A percentile compares a stretch with the other conserved stretches of the same genome.
Evolutionary conservation across 176 grass and related monocot species (phyloP).

Genomic region (Raddia distichophylla): DNA sequence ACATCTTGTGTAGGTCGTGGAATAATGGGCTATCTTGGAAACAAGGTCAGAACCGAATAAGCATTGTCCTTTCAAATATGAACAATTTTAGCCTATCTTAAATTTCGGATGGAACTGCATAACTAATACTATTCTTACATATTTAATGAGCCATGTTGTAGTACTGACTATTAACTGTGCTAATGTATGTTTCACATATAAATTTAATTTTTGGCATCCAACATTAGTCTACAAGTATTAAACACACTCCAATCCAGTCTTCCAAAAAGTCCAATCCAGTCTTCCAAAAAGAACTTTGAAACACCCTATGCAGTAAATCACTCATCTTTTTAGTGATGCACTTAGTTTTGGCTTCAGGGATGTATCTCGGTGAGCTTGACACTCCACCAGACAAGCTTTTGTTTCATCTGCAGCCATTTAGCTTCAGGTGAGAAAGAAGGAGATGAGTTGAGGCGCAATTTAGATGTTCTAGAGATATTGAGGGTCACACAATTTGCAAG

Average conservation of each 20-base stretch:
- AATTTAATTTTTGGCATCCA: conserved; percentile 2
- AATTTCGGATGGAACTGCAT: neutral
- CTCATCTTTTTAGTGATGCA: conserved; percentile 20
- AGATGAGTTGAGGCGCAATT: conserved; percentile 83
- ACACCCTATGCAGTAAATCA: neutral
- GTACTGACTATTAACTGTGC: conserved; percentile 14
- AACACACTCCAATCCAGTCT: neutral
- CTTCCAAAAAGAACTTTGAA: conserved; percentile 7
- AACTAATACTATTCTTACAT: neutral
- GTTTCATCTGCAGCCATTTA: conserved; percentile 90
- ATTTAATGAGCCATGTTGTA: neutral
- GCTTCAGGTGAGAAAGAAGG: conserved; percentile 96
- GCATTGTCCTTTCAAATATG: conserved; percentile 2
- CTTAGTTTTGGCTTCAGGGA: conserved; percentile 70
- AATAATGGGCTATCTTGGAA: conserved; percentile 92
- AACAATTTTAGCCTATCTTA: neutral
- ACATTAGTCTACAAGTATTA: conserved; percentile 17
- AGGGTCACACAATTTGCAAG: conserved; percentile 76
- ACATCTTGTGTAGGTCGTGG: conserved; percentile 79
- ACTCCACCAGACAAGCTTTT: conserved; percentile 86
- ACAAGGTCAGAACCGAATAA: conserved; percentile 67
- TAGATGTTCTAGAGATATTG: conserved; percentile 78
- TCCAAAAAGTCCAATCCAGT: neutral
- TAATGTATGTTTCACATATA: conserved; percentile 6
- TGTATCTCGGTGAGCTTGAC: conserved; percentile 96